Percentiles rank a stretch among this genome's conserved stretches.
Evolutionary conservation across 257 asterid genomes (phyloP).

Genomic region (Paraleonurus japonicus): DNA sequence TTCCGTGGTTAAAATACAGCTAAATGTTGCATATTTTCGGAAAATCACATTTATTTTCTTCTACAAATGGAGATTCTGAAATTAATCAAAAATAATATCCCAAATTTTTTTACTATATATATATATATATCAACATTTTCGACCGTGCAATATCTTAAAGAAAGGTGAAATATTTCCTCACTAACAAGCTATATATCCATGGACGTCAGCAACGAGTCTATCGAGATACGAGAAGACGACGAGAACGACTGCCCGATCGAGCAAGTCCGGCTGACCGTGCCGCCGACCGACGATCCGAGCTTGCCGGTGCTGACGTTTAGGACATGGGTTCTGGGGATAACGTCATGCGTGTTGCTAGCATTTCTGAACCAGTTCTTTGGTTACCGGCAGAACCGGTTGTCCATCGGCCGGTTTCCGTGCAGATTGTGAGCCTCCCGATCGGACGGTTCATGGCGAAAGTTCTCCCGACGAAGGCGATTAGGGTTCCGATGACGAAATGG

Average conservation of each 20-base stretch:
- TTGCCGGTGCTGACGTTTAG: constrained; percentile 49
- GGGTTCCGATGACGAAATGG: constrained; percentile 41
- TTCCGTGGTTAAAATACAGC: not conserved
- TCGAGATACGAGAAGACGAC: too few species aligned
- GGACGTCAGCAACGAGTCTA: too few species aligned
- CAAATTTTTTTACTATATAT: too few species aligned
- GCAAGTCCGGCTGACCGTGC: constrained; percentile 65
- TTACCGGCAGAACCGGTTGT: constrained; percentile 47
- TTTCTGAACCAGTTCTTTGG: constrained; percentile 55
- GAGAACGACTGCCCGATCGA: constrained; percentile 51
- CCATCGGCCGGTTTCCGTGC: constrained; percentile 47
- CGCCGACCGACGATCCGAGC: constrained; percentile 50
- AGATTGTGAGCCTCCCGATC: constrained; percentile 54
- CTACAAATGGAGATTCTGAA: too few species aligned
- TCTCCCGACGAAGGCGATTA: constrained; percentile 35
- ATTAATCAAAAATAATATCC: too few species aligned
- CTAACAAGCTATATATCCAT: too few species aligned
- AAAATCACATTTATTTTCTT: not conserved
- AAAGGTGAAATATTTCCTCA: too few species aligned
- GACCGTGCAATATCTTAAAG: too few species aligned
- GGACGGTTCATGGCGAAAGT: constrained; percentile 55
- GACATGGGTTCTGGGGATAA: constrained; percentile 61
- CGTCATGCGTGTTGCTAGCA: constrained; percentile 46
- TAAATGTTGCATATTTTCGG: not conserved
- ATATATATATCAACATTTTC: too few species aligned